Evolutionary conservation across 805 yeast genomes (phyloP).

Genomic region (Ogataea polymorpha): DNA sequence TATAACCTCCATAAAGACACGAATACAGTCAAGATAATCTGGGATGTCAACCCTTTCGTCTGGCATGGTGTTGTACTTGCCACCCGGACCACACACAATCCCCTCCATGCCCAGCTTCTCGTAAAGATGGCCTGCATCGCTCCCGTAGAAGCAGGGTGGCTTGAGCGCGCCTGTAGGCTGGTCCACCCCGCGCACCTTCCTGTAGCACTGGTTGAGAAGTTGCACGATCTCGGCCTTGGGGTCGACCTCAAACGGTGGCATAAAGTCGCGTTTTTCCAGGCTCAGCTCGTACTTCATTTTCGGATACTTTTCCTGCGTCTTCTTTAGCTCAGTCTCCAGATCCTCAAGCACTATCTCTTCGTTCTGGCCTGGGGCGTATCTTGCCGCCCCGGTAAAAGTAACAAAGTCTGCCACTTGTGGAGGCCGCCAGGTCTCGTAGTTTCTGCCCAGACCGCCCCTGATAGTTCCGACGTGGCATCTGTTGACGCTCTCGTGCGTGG

Average conservation of each 20-base stretch:
- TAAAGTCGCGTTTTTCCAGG: constrained; percentile 20
- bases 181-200: constrained; percentile 15
- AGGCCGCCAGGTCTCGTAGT: constrained; percentile 31
- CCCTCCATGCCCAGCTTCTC: constrained; percentile 26
- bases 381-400: constrained; percentile 32
- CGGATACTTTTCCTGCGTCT: constrained; percentile 23
- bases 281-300: constrained; percentile 24
- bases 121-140: constrained; percentile 27
- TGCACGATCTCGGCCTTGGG: constrained; percentile 22
- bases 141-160: constrained; percentile 28
- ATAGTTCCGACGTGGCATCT: constrained; percentile 33
- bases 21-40: constrained; percentile 25
- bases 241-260: constrained; percentile 27
- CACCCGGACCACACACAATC: constrained; percentile 28
- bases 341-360: constrained; percentile 26
- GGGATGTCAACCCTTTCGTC: constrained; percentile 24
- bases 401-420: constrained; percentile 34
- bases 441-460: constrained; percentile 31
- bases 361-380: constrained; percentile 33
- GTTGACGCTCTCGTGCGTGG: constrained; percentile 26
- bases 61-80: constrained; percentile 27
- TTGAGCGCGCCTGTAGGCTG: constrained; percentile 27
- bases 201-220: constrained; percentile 17
- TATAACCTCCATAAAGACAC: constrained; percentile 23
- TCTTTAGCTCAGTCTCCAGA: constrained; percentile 24